Base-by-base conservation (phyloP, 306 rosid genomes). In the Echinosophora koreensis region DNA sequence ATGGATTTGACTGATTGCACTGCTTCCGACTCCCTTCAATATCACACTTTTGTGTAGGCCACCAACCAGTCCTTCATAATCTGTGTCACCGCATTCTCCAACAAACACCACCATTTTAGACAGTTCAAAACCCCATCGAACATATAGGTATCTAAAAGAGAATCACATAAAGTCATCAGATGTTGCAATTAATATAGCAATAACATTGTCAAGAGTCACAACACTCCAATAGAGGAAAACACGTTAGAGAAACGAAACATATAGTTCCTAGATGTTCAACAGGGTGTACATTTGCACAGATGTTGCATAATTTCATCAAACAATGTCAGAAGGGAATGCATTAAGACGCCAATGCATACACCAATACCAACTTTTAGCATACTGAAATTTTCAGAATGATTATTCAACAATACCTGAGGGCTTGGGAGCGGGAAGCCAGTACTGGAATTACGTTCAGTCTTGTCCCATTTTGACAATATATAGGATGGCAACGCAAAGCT, bases 51-150 rank as follows among this genome's bases (percentile, higher is more conserved):
- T 89, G 81, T 96, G 99, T 38, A 84, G 16, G 71, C 99, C 99
- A 22, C 93, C 94, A 47, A 96, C 89, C 78, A 96, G 78, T 55
- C 94, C 99, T 86, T 96, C 99, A n/a, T 91, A 96, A 77, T 96
- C 99, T 0, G 99, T 91, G 84, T 96, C 98, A 35, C 99, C 99
- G 9, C 91, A 84, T 64, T 92, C 99, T 74, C 99, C 99, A 16
- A 88, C 97, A 70, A 96, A 81, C 59, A 96, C 99, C 64, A 92
- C 96, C 94, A 96, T 88, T 82, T 89, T 96, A 7, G 99, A 88
- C 69, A 96, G 85, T 61, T 92, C 99, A 74, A 91, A 89, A 35
- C 98, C 98, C 99, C 99, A 96, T 72, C 99, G 90, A 76, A 96
- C 89, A 41, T 87, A 92, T 6, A 96, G 90, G 84, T 96, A 96